phyloP scores from a whole-genome alignment of 768 basidiomycete species.

The Pleurotus tuber-regium region DNA sequence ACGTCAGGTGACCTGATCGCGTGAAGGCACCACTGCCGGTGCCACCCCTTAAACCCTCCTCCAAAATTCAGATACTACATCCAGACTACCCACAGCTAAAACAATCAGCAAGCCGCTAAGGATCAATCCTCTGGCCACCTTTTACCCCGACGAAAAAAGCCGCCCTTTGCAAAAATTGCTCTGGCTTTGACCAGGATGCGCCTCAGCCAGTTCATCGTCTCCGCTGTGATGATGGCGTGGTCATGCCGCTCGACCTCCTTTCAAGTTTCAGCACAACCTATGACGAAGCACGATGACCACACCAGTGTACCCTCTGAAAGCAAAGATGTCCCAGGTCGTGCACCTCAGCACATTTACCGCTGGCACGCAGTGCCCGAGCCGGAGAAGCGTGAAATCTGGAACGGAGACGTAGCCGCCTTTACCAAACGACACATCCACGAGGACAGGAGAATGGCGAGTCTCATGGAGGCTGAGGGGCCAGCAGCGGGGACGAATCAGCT shows the following conservation, averaged over 20 bases:
- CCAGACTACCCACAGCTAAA: too few relatives aligned
- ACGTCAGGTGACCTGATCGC: not conserved
- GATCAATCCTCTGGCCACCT: too few relatives aligned
- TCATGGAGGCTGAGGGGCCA: not conserved
- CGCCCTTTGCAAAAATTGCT: not conserved
- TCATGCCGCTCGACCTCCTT: not conserved
- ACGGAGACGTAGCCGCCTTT: not conserved
- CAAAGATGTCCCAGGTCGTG: too few relatives aligned
- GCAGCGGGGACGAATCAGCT: too few relatives aligned
- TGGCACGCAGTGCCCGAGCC: not conserved
- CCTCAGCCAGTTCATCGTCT: not conserved
- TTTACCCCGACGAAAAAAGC: too few relatives aligned
- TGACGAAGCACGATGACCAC: not conserved
- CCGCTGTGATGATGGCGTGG: not conserved
- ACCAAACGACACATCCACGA: too few relatives aligned
- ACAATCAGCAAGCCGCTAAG: too few relatives aligned
- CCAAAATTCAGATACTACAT: too few relatives aligned
- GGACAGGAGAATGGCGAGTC: not conserved
- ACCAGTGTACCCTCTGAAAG: not conserved
- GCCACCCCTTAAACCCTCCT: too few relatives aligned
- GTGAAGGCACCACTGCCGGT: not conserved
- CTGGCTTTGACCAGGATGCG: not conserved
- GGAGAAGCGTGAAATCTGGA: not conserved
- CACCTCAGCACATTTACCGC: not conserved
- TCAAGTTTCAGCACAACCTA: not conserved